Evolutionary conservation across 2,329 filamentous ascomycete genomes (phyloP).

Genomic region (Dissoconium aciculare): DNA sequence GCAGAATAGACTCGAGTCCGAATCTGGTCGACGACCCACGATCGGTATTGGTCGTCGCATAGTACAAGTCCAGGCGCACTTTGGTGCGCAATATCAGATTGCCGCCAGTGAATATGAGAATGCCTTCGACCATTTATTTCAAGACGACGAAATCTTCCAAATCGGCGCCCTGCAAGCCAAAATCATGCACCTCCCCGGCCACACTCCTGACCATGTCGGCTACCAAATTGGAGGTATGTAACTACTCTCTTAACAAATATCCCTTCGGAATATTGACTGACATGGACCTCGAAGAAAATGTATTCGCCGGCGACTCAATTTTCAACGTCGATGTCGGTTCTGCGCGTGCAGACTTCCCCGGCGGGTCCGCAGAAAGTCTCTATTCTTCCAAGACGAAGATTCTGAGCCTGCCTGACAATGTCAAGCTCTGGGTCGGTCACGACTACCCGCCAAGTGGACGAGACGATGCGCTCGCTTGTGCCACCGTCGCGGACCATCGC

Average conservation of each 20-base stretch:
- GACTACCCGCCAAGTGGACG: conserved; percentile 20
- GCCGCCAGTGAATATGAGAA: conserved; percentile 27
- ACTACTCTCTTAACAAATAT: no score
- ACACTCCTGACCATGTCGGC: no score
- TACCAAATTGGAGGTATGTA: no score
- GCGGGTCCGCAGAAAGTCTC: conserved; percentile 19
- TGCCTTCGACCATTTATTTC: conserved; percentile 40
- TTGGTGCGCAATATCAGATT: conserved; percentile 37
- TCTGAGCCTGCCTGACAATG: conserved; percentile 17
- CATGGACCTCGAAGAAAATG: no score
- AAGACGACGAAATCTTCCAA: conserved; percentile 39
- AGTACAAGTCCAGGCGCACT: conserved; percentile 35
- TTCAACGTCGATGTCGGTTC: conserved; percentile 24
- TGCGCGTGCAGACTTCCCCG: conserved; percentile 24
- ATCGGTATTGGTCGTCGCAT: conserved; percentile 46
- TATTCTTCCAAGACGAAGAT: conserved; percentile 20
- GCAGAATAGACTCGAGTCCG: conserved; percentile 29
- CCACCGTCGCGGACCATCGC: conserved; percentile 25
- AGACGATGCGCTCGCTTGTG: conserved; percentile 18
- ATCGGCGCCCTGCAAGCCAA: conserved; percentile 34
- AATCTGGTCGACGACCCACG: conserved; percentile 25
- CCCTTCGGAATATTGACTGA: no score
- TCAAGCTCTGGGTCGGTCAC: conserved; percentile 24
- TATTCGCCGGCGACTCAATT: no score
- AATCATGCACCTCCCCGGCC: conserved; percentile 43